Evolutionary conservation across 2,329 filamentous ascomycete species (phyloP), one percentile per base, ranked within the genome.

Genomic region (Alternaria arbusti): DNA sequence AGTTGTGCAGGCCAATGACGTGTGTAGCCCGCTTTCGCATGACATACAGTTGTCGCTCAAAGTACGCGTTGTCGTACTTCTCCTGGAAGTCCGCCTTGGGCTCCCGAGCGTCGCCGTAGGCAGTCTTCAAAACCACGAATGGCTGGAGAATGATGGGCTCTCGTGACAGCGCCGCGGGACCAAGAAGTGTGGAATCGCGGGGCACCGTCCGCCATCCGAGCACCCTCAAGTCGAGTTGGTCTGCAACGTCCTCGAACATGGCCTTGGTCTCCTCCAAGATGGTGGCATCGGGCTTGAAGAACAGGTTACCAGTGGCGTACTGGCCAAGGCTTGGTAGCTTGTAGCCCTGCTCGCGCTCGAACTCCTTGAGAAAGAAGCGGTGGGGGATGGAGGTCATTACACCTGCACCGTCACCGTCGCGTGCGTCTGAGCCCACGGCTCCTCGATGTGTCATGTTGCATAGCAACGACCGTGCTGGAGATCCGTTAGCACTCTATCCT

Each of bases 381-480:
- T 98, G 95, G 64, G 96, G 96, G 76, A 99, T 97, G 64, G 94
- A 97, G 71, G 95, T 98, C 96, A 99, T 99, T 79, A 98, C 95
- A 88, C 96, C 96, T 75, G 96, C 96, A 81, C 96, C 96, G 81
- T 99, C 96, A 80, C 96, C 96, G 80, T 99, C 96, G 86, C 96
- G 91, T 78, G 94, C 94, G 86, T 99, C 96, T 65, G 96, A 98
- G 74, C 96, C 96, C 74, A 98, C 95, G 69, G 96, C 96, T 86
- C 96, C 96, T 81, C 96, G 91, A 86, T 99, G 96, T 86, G 96
- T 98, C 96, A 99, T 99, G 88, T 99, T 98, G 87, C 96, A 99
- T 68, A 99, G 90, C 66, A 99, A 87, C 83, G 94, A 97, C 71
- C 93, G 91, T 71, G 94, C 93, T 96, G 74, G 47, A 64, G 30